Percentiles rank a stretch among this genome's conserved stretches.
These are phyloP conservation scores for Zymoseptoria crescenta DNA, from an alignment of 2,329 filamentous ascomycete species.

Conservation along the genomic window DNA sequence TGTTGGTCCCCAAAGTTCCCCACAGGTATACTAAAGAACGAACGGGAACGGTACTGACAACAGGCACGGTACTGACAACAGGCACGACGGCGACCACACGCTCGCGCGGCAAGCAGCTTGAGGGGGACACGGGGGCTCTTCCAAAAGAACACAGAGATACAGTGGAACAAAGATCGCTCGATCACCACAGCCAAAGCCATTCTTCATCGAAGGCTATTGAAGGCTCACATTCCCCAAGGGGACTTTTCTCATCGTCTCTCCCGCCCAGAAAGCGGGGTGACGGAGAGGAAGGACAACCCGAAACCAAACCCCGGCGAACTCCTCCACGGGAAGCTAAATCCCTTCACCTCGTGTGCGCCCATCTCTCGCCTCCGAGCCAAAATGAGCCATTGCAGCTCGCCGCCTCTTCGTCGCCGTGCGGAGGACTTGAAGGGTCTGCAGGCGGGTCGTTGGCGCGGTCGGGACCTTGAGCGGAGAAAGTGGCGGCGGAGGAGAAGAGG, in stretches of 20 bases:
- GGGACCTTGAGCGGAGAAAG: not conserved
- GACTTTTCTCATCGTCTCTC: not conserved
- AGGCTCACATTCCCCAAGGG: not conserved
- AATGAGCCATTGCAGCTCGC: too few species aligned
- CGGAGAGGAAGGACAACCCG: not conserved
- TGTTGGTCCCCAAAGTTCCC: not conserved
- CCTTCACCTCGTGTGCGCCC: not conserved
- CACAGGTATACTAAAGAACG: too few species aligned
- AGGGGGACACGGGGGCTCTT: not conserved
- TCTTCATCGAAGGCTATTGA: not conserved
- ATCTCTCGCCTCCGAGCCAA: not conserved
- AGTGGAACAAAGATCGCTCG: not conserved
- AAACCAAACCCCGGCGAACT: not conserved
- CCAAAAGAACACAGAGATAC: not conserved
- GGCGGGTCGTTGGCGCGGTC: not conserved
- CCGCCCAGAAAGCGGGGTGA: not conserved
- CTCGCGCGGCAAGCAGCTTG: not conserved
- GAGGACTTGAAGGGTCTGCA: not conserved
- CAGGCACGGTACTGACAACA: not conserved
- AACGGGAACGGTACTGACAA: too few species aligned
- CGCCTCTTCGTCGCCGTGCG: not conserved
- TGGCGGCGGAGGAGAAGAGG: too few species aligned
- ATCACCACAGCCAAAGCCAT: not conserved
- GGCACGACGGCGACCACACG: not conserved
- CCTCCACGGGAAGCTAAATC: not conserved